Percentiles rank a stretch among this genome's conserved stretches.
Evolutionary conservation across 768 basidiomycete species (phyloP).

Genomic region (Hortiboletus campestris): DNA sequence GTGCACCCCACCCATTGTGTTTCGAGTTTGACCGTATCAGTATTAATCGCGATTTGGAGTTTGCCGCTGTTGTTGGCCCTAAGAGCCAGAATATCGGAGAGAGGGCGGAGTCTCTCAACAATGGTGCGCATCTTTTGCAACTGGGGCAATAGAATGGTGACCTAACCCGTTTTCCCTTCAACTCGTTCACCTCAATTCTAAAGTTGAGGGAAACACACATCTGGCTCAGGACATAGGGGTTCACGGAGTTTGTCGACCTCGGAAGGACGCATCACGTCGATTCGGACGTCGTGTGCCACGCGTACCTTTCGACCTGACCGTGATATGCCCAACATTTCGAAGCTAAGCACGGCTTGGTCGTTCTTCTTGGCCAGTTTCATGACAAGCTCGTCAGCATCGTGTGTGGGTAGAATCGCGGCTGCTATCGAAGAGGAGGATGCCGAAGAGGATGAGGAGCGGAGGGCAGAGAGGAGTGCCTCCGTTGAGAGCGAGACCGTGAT

Average conservation of each 20-base stretch:
- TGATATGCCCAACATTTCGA: conserved; percentile 68
- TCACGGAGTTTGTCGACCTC: conserved; percentile 74
- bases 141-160: conserved; percentile 75
- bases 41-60: conserved; percentile 52
- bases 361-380: conserved; percentile 89
- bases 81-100: conserved; percentile 68
- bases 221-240: conserved; percentile 83
- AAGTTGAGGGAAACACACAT: conserved; percentile 48
- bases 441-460: conserved; percentile 60
- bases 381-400: conserved; percentile 63
- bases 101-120: conserved; percentile 66
- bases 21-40: conserved; percentile 74
- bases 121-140: conserved; percentile 75
- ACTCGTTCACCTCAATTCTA: not conserved
- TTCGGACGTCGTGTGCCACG: conserved; percentile 77
- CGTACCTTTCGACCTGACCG: conserved; percentile 61
- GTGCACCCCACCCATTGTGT: conserved; percentile 76
- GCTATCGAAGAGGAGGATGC: conserved; percentile 39
- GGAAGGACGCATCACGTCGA: conserved; percentile 73
- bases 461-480: conserved; percentile 71
- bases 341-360: conserved; percentile 71
- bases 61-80: conserved; percentile 65
- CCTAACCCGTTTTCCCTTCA: conserved; percentile 39
- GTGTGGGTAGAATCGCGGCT: conserved; percentile 31
- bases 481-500: conserved; percentile 73